Base-by-base conservation (phyloP, 305 asterid species). In the Fraxinus floribunda region DNA sequence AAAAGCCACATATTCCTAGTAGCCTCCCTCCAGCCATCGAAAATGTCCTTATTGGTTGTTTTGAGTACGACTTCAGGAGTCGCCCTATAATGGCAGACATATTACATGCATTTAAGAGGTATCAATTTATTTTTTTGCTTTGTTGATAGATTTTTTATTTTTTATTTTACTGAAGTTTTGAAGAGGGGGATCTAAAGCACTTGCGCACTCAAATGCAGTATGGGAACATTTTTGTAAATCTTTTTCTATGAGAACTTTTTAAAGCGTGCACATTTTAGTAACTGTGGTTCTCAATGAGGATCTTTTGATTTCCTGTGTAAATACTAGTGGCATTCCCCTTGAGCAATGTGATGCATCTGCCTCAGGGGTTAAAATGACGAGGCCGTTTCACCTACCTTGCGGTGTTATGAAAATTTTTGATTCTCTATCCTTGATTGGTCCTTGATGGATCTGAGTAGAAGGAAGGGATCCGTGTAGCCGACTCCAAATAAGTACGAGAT, bases 1-100 rank as follows among this genome's bases (percentile, higher is more conserved):
- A 94, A 78, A 93, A 86, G 72, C 98, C 98, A 81, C 89, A 73
- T 44, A 82, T 95, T 78, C 99, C 99, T 29, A 80, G 82, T 76
- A 96, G 97, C 34, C 99, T 95, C 79, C 99, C 99, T 80, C 97
- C 98, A 75, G 93, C 93, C 1, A 89, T 94, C 71, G 94, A 94
- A 83, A 90, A 91, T 85, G 93, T 94, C 80, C 89, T 95, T 52
- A 75, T 78, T 64, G 98, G 99, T 79, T 94, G 99, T 85, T 95
- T 95, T 41, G 98, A 94, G 91, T 92, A 92, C 83, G 97, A 95
- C 82, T 88, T 93, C 82, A 90, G 97, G 86, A 91, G 90, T 80
- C 97, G 99, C 70, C 98, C 99, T 76, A 86, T 93, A 75, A 93
- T 94, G 97, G 90, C 90, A 60, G 97, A 93, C 84, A 91, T 95